phyloP scores from a whole-genome alignment of 2,329 filamentous ascomycete species.

The Aspergillus novoparasiticus region DNA sequence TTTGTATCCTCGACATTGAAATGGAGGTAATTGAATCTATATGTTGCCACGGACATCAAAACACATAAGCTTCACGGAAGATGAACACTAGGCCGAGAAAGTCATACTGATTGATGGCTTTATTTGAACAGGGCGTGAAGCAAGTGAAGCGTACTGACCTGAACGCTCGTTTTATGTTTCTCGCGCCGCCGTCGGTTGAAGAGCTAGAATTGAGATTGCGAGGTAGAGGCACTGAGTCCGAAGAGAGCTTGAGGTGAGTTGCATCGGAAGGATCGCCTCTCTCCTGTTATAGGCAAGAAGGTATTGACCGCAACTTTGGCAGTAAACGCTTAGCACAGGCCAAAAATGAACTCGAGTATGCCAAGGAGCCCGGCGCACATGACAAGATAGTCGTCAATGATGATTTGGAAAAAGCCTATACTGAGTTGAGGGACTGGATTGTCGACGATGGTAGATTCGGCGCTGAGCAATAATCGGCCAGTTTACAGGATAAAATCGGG shows the following conservation, averaged over 20 bases:
- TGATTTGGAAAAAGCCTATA: conserved; percentile 60
- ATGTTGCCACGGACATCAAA: not conserved
- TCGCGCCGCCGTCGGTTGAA: conserved; percentile 76
- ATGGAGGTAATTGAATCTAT: conserved; percentile 70
- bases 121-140: conserved; percentile 71
- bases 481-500: not conserved
- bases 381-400: conserved; percentile 69
- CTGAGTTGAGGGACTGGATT: conserved; percentile 56
- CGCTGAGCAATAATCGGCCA: conserved; percentile 22
- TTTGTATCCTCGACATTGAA: conserved; percentile 91
- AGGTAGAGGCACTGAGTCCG: conserved; percentile 75
- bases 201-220: conserved; percentile 74
- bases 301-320: not conserved
- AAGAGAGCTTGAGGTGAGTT: conserved; percentile 60
- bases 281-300: not conserved
- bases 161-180: conserved; percentile 79
- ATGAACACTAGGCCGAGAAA: not conserved
- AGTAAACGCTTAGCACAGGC: conserved; percentile 70
- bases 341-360: conserved; percentile 72
- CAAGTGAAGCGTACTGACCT: conserved; percentile 79
- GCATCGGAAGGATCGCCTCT: not conserved
- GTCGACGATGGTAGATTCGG: conserved; percentile 45
- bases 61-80: not conserved
- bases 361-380: conserved; percentile 67
- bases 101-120: conserved; percentile 9